Base-by-base conservation (phyloP, 192 early-diverging fungal species). In the Entophlyctis helioformis region DNA sequence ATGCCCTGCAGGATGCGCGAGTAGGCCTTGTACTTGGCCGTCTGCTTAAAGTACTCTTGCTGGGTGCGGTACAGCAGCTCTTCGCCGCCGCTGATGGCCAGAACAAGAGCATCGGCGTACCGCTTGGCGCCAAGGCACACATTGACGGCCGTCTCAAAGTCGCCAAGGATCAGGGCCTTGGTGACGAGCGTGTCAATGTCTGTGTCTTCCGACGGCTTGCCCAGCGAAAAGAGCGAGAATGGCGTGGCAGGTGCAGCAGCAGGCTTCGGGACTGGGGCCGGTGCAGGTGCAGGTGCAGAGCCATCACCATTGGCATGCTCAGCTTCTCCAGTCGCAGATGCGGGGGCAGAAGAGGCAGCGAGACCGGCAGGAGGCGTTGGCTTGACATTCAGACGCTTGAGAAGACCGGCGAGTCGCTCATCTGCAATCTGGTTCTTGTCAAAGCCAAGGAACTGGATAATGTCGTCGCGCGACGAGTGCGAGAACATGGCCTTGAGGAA, bases 141-240 rank as follows among this genome's bases (percentile, higher is more conserved):
- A 29, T 81, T 69, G 11, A 96, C 91, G 13, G 93, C 92, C 0
- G 84, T 77, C 54, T 89, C 87, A 56, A 92, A 93, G 56, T 98
- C 88, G 51, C 96, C 91, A 27, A 91, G 57, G 6, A 96, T 69
- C 21, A 96, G 62, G 2, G 87, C 76, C 16, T 80, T 74, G 9
- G 87, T 95, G 41, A 98, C 82, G 32, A 89, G 61, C 15, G 70
- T 74, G 42, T 96, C 87, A 11, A 75, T 72, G 41, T 87, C 87
- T 3, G 74, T 60, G 19, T 80, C 76, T 21, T 70, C 71, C 10
- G 72, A 62, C 15, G 65, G 21, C 18, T 40, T 50, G 12, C 33
- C 20, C 2, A 34, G 15, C 8, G 62, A 47, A 40, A 57, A 76
- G 0, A 75, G 42, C 15, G 44, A 51, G 53, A 75, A 75, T 13